Evolutionary conservation across 768 basidiomycete species (phyloP).

Genomic region (Amanita inopinata): DNA sequence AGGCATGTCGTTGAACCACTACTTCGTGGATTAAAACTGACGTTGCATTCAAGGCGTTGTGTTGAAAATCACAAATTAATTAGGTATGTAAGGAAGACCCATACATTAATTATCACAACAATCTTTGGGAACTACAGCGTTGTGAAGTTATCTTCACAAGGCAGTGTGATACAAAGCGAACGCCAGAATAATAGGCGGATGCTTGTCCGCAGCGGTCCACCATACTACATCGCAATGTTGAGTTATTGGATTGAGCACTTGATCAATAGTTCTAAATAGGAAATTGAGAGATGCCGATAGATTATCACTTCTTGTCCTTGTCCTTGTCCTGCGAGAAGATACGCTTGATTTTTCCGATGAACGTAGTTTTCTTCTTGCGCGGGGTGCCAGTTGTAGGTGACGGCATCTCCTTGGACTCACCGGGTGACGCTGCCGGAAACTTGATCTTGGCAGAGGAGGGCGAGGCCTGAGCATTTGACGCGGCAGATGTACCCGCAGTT

Average conservation of each 20-base stretch:
- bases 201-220: no score
- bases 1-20: slow-evolving; percentile 33
- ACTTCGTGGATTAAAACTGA: no score
- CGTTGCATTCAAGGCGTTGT: background rate
- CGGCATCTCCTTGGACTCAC: background rate
- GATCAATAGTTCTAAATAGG: no score
- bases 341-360: slow-evolving; percentile 44
- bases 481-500: no score
- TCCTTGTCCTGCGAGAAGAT: slow-evolving; percentile 40
- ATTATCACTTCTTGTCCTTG: slow-evolving; percentile 22
- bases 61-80: background rate
- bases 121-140: no score
- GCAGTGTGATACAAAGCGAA: no score
- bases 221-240: no score
- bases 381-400: slow-evolving; percentile 11
- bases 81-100: background rate
- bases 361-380: slow-evolving; percentile 43
- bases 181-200: no score
- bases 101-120: no score
- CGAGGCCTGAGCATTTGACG: background rate
- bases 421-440: slow-evolving; percentile 2
- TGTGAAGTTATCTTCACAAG: no score
- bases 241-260: no score
- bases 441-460: background rate
- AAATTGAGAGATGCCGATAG: background rate